Percentiles rank a stretch among this genome's conserved stretches.
These are phyloP conservation scores for Populus nigra DNA, from an alignment of 345 rosid species.

Conservation along the genomic window DNA sequence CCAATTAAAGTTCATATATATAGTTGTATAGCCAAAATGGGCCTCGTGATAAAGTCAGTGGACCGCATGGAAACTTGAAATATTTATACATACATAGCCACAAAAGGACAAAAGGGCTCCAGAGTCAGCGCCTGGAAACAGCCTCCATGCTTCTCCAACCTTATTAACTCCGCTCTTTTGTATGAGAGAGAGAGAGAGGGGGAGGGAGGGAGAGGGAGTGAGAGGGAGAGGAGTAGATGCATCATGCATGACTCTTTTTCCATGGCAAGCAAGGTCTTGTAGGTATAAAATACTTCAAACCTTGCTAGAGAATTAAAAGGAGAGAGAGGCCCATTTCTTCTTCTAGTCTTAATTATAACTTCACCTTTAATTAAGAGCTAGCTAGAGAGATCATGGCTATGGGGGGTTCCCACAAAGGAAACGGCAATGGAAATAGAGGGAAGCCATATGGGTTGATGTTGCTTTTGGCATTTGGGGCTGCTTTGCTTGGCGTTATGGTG, in stretches of 20 bases:
- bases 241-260: slow-evolving; percentile 23
- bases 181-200: not conserved
- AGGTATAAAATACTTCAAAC: not conserved
- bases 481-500: slow-evolving; percentile 50
- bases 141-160: slow-evolving; percentile 14
- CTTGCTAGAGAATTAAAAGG: not conserved
- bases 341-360: not conserved
- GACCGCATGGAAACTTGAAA: not conserved
- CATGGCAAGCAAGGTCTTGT: slow-evolving; percentile 37
- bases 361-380: not conserved
- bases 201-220: not conserved
- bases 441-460: slow-evolving; percentile 44
- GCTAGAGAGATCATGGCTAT: slow-evolving; percentile 18
- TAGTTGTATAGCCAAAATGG: not conserved
- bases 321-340: not conserved
- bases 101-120: slow-evolving; percentile 2
- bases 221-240: slow-evolving; percentile 1
- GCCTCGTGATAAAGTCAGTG: not conserved
- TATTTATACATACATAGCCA: not conserved
- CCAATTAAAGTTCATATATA: not conserved
- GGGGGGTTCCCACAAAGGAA: slow-evolving; percentile 36
- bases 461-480: slow-evolving; percentile 57
- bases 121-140: slow-evolving; percentile 37
- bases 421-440: slow-evolving; percentile 29
- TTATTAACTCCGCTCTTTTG: slow-evolving; percentile 11